Evolutionary conservation across 495 filamentous ascomycete genomes (phyloP).

Genomic region (Talaromyces stipitatus): DNA sequence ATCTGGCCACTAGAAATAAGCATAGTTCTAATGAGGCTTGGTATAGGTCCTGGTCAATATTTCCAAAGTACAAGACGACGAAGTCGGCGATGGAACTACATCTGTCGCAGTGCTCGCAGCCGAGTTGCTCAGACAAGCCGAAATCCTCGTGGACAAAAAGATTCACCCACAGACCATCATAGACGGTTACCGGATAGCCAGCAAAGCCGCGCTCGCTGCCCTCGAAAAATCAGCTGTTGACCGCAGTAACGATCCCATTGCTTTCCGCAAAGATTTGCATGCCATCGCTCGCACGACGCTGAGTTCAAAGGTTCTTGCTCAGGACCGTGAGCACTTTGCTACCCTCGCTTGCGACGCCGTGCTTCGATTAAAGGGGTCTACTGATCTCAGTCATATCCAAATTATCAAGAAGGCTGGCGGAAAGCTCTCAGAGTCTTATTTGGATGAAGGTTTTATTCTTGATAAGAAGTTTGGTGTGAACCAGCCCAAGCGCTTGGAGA

Average conservation of each 20-base stretch:
- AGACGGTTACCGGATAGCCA: slow-evolving; percentile 96
- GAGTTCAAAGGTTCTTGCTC: slow-evolving; percentile 92
- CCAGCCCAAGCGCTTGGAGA: slow-evolving; percentile 94
- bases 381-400: slow-evolving; percentile 95
- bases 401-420: slow-evolving; percentile 99
- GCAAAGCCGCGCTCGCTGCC: slow-evolving; percentile 73
- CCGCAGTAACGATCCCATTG: slow-evolving; percentile 70
- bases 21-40: background rate
- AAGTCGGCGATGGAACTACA: slow-evolving; percentile 93
- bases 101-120: slow-evolving; percentile 89
- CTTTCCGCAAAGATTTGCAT: slow-evolving; percentile 83
- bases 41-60: slow-evolving; percentile 74
- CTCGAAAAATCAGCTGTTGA: slow-evolving; percentile 80
- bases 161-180: slow-evolving; percentile 99
- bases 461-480: slow-evolving; percentile 99
- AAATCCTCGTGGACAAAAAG: slow-evolving; percentile 93
- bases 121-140: slow-evolving; percentile 90
- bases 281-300: slow-evolving; percentile 93
- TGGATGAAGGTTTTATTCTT: slow-evolving; percentile 96
- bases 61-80: slow-evolving; percentile 98
- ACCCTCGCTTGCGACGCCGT: slow-evolving; percentile 89
- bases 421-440: slow-evolving; percentile 92
- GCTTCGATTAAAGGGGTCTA: slow-evolving; percentile 79
- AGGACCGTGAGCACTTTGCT: slow-evolving; percentile 89
- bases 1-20: background rate